Evolutionary conservation across 1,139 yeast species (phyloP), one percentile per base, ranked within the genome.

Genomic region (Petasospora rhodanensis): DNA sequence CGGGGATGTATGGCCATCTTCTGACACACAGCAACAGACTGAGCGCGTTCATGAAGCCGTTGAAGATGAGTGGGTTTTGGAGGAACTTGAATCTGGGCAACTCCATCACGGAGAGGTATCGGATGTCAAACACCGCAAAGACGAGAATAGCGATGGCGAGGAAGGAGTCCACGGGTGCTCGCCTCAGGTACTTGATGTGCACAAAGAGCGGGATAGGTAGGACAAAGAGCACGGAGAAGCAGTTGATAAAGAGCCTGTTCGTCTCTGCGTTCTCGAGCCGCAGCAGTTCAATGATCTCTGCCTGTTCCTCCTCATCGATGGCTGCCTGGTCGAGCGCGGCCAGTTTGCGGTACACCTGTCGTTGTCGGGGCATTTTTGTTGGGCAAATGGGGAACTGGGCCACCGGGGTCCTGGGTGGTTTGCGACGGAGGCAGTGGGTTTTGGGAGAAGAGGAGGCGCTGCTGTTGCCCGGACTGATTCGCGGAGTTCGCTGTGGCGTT

Each of bases 151-250:
- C 25, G 6, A 43, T 35, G 7, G 38, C 24, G 2, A 41, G 25
- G 23, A 45, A 40, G 18, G 44, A 32, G 15, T 29, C 37, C 6
- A 40, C 12, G 5, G 38, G 38, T 4, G 28, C 13, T 4, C 29
- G 9, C n/a, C 37, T 22, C 18, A 33, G 40, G 24, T 31, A 34
- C 25, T 31, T 32, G 12, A 39, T 7, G 26, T 39, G 41, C 9
- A 45, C 41, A 26, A 31, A 42, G 3, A 46, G 15, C n/a, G 51
- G 49, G 9, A 43, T 23, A 6, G 49, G 47, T 1, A 43, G 5
- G 6, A 46, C 21, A 16, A 31, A 43, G 2, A 45, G 10, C 4
- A 43, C 17, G 4, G 43, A 30, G 28, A 45, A 35, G 2, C 26
- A 16, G 18, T 41, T 45, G 34, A 45, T 40, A 30, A 35, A 39